These are phyloP conservation scores for Rhodotorula sp. DNA, from an alignment of 1,284 basidiomycete genomes.

Conservation along the genomic window DNA sequence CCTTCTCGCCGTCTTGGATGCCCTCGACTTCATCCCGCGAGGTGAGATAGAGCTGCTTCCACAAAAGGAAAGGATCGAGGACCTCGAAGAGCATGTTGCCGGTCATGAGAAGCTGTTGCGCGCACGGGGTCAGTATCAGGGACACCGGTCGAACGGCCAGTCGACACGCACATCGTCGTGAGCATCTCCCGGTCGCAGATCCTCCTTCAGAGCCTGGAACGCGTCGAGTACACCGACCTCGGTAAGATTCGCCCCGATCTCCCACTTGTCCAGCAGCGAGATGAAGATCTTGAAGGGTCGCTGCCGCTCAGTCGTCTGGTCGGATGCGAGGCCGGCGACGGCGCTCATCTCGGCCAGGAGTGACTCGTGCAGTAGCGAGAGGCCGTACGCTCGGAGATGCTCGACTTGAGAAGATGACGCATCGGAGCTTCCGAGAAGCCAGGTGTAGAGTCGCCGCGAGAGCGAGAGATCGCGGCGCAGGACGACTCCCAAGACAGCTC, in stretches of 20 bases:
- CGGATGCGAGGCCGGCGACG: neutral
- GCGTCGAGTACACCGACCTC: constrained; percentile 75
- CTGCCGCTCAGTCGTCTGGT: constrained; percentile 66
- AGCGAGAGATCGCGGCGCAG: constrained; percentile 88
- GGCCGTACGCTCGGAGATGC: constrained; percentile 68
- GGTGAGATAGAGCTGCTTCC: constrained; percentile 70
- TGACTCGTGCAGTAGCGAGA: constrained; percentile 64
- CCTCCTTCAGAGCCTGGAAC: constrained; percentile 68
- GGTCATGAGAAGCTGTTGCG: constrained; percentile 69
- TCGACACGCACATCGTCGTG: constrained; percentile 64
- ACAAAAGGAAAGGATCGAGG: constrained; percentile 82
- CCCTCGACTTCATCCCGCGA: constrained; percentile 48
- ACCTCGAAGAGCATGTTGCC: constrained; percentile 89
- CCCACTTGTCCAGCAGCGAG: constrained; percentile 93
- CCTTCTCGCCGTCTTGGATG: constrained; percentile 49
- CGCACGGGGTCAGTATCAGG: neutral
- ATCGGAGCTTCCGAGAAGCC: constrained; percentile 84
- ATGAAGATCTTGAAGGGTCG: constrained; percentile 93
- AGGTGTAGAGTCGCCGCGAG: constrained; percentile 87
- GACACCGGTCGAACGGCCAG: neutral
- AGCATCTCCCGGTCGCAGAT: constrained; percentile 59
- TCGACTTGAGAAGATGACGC: constrained; percentile 68
- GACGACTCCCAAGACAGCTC: constrained; percentile 61
- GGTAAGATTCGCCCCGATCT: constrained; percentile 82
- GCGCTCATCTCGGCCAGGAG: constrained; percentile 5